phyloP scores from a whole-genome alignment of 768 basidiomycete species.

The Lentinus tigrinus region DNA sequence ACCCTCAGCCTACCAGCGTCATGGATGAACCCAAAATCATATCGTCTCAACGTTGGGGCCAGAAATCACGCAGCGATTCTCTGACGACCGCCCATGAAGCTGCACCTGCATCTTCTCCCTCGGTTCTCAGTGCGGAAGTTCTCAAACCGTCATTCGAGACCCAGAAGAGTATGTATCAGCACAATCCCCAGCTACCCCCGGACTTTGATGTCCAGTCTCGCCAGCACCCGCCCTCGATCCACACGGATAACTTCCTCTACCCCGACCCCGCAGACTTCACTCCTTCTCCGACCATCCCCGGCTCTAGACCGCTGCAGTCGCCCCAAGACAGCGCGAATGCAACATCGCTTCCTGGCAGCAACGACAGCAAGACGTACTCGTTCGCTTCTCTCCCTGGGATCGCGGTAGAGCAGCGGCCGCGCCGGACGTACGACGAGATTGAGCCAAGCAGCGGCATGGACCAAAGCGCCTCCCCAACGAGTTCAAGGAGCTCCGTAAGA shows the following conservation, averaged over 20 bases:
- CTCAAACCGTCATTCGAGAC: no score
- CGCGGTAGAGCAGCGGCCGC: slow-evolving; percentile 79
- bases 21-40: no score
- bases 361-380: slow-evolving; percentile 70
- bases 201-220: slow-evolving; percentile 11
- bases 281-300: slow-evolving; percentile 13
- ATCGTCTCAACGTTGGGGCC: no score
- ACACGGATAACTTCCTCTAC: slow-evolving; percentile 16
- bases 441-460: slow-evolving; percentile 98
- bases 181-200: neutral
- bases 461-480: slow-evolving; percentile 86
- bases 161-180: no score
- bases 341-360: slow-evolving; percentile 7
- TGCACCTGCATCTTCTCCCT: no score
- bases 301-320: neutral
- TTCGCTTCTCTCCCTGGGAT: slow-evolving; percentile 83
- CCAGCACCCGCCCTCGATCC: slow-evolving; percentile 18
- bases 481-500: slow-evolving; percentile 96
- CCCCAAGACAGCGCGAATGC: neutral
- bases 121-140: no score
- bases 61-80: no score
- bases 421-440: slow-evolving; percentile 90
- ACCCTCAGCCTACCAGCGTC: no score
- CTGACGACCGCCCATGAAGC: no score
- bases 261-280: slow-evolving; percentile 15